Conservation (phyloP, 345 rosid species). For the Arabidopsis thaliana region TAIR10.1 NC_003075.7:15369001-15369500, state of each 20-base stretch:
- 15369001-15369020: slow-evolving; percentile 69
- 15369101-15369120: neutral
- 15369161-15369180: neutral
- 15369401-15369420: slow-evolving; percentile 81
- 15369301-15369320: slow-evolving; percentile 70
- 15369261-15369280: slow-evolving; percentile 70
- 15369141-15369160: no score
- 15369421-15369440: slow-evolving; percentile 51
- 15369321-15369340: slow-evolving; percentile 65
- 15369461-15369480: neutral
- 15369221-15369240: slow-evolving; percentile 29
- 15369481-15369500: neutral
- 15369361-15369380: slow-evolving; percentile 72
- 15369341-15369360: slow-evolving; percentile 79
- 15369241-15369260: slow-evolving; percentile 76
- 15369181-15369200: slow-evolving; percentile 7
- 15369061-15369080: slow-evolving; percentile 5
- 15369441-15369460: neutral
- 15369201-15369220: neutral
- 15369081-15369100: neutral
- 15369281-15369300: slow-evolving; percentile 71
- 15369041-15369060: neutral
- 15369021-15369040: neutral
- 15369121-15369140: neutral
- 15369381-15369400: slow-evolving; percentile 80